These are phyloP conservation scores for Venturia oleaginea DNA, from an alignment of 2,329 filamentous ascomycete species.

Conservation along the genomic window DNA sequence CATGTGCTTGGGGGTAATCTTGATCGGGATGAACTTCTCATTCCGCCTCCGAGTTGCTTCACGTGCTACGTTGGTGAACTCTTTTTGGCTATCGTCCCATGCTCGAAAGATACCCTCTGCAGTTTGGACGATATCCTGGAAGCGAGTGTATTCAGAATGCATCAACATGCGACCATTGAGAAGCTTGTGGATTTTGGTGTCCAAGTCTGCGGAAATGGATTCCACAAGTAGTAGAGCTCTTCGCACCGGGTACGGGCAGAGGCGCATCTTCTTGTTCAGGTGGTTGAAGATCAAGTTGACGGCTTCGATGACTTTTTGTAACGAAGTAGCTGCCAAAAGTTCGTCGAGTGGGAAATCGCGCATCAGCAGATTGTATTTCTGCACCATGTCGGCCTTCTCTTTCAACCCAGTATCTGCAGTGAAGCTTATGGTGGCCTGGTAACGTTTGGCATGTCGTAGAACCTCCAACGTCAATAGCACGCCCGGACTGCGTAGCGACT, in stretches of 20 bases:
- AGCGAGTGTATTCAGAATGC: conserved; percentile 86
- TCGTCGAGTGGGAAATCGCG: conserved; percentile 96
- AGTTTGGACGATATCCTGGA: conserved; percentile 72
- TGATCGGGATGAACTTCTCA: conserved; percentile 98
- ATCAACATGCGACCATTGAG: conserved; percentile 82
- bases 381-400: conserved; percentile 90
- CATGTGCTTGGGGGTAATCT: conserved; percentile 78
- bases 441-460: conserved; percentile 92
- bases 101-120: conserved; percentile 79
- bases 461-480: conserved; percentile 89
- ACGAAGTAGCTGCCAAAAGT: conserved; percentile 79
- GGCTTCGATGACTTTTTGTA: conserved; percentile 82
- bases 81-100: conserved; percentile 95
- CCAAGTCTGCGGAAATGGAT: conserved; percentile 88
- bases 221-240: conserved; percentile 90
- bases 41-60: conserved; percentile 89
- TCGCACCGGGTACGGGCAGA: conserved; percentile 89
- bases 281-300: conserved; percentile 85
- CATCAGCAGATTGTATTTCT: conserved; percentile 99
- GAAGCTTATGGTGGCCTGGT: conserved; percentile 95
- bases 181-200: conserved; percentile 74
- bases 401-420: conserved; percentile 91
- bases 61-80: conserved; percentile 94
- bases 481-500: conserved; percentile 78
- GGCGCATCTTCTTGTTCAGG: conserved; percentile 94